Percentiles rank a stretch among this genome's conserved stretches.
Evolutionary conservation across 148 eudicot species (phyloP).

Genomic region (Talinum fruticosum): DNA sequence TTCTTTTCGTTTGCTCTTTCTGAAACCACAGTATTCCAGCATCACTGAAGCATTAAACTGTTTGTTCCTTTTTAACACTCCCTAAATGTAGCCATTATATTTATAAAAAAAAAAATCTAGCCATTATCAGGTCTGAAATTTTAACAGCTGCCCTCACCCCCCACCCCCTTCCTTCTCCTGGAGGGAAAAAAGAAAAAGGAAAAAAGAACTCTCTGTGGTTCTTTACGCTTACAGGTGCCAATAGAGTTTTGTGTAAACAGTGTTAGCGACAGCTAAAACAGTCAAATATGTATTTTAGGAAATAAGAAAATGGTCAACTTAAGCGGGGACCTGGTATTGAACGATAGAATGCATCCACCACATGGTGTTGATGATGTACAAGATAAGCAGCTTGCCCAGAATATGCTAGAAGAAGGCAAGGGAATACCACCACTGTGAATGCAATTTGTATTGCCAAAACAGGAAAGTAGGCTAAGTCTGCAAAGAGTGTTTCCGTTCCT

Average conservation of each 20-base stretch:
- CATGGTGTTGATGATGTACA: conserved; percentile 65
- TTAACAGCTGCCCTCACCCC: not conserved
- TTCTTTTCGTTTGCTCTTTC: not conserved
- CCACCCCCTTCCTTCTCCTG: not conserved
- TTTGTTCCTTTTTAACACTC: not conserved
- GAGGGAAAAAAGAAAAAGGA: not conserved
- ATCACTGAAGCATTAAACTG: not conserved
- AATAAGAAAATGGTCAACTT: not conserved
- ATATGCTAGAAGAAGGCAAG: conserved; percentile 94
- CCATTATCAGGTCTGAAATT: not conserved
- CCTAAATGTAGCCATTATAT: not conserved
- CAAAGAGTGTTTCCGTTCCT: conserved; percentile 98
- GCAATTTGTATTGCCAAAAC: conserved; percentile 90
- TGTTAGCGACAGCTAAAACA: not conserved
- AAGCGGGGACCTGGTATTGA: conserved; percentile 80
- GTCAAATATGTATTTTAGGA: not conserved
- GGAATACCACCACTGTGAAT: conserved; percentile 81
- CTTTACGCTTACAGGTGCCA: not conserved
- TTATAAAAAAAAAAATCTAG: no score
- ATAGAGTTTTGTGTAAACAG: not conserved
- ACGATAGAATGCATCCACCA: conserved; percentile 77
- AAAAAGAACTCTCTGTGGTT: not conserved
- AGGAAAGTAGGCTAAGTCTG: conserved; percentile 92
- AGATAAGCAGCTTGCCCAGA: conserved; percentile 97
- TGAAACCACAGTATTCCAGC: not conserved